Evolutionary conservation across 805 yeast genomes (phyloP).

Genomic region (Lachancea fermentati): DNA sequence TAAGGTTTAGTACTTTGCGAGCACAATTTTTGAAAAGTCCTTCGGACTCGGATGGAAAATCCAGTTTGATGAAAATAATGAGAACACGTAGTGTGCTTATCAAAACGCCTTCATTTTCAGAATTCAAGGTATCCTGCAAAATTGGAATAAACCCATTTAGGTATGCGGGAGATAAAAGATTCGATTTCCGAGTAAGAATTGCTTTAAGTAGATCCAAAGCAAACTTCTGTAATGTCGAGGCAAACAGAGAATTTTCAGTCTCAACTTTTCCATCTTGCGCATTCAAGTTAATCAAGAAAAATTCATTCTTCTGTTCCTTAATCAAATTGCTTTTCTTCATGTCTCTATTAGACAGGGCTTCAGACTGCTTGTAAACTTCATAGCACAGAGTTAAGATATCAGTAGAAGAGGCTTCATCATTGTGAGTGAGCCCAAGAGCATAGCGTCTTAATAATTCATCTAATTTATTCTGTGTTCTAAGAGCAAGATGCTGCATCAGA

Average conservation of each 20-base stretch:
- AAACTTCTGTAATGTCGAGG: slow-evolving; percentile 64
- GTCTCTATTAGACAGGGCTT: slow-evolving; percentile 5
- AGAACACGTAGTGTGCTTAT: slow-evolving; percentile 61
- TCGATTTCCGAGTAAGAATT: slow-evolving; percentile 58
- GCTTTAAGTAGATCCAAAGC: slow-evolving; percentile 70
- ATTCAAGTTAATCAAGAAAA: slow-evolving; percentile 69
- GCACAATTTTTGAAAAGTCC: slow-evolving; percentile 53
- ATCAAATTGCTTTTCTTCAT: too few relatives aligned
- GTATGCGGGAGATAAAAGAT: slow-evolving; percentile 52
- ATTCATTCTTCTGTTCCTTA: slow-evolving; percentile 40
- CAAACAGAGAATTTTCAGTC: slow-evolving; percentile 49
- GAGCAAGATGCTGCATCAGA: slow-evolving; percentile 56
- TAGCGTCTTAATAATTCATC: slow-evolving; percentile 74
- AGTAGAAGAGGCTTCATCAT: slow-evolving; percentile 50
- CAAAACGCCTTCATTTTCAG: slow-evolving; percentile 75
- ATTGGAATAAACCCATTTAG: slow-evolving; percentile 72
- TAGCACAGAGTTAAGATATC: slow-evolving; percentile 66
- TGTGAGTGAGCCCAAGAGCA: slow-evolving; percentile 72
- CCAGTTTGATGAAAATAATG: slow-evolving; percentile 52
- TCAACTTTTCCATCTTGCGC: slow-evolving; percentile 51
- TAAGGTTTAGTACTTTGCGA: slow-evolving; percentile 51
- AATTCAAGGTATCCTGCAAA: slow-evolving; percentile 51
- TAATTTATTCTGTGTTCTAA: slow-evolving; percentile 65
- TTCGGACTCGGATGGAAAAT: slow-evolving; percentile 46
- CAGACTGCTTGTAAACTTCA: slow-evolving; percentile 59